Evolutionary conservation across 2,329 filamentous ascomycete species (phyloP), one percentile per base, ranked within the genome.

Genomic region (Botrytis pseudocinerea): DNA sequence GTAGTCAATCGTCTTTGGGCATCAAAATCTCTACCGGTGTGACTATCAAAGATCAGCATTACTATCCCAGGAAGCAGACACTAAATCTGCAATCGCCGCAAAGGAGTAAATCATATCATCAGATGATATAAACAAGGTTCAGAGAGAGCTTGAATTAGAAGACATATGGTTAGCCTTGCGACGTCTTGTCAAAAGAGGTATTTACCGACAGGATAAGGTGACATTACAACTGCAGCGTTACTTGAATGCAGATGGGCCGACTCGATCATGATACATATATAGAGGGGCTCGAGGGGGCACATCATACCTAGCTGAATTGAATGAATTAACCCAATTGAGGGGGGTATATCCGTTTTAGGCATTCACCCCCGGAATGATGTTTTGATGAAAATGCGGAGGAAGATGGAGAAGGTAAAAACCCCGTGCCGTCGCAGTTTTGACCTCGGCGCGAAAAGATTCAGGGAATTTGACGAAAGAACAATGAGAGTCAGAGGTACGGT

Each of bases 301-400:
- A 18, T 48, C 6, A 70, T 57, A 59, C 59, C 48, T 62, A 28
- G 57, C 57, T 51, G 4, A n/a, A 7, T 38, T 25, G 64, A n/a
- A 16, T 38, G 44, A n/a, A n/a, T 48, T 38, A 61, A n/a, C 16
- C 40, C 14, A 35, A 64, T 51, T 42, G 18, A 22, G 40, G 42
- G 22, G 46, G 16, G 42, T 18, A 64, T 42, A 54, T 7, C 60
- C 46, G 4, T 38, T 71, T 65, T 42, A 32, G 54, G 69, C 70
- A 71, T n/a, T 44, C 63, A 73, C 48, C 76, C 76, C 76, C 74
- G 75, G 76, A 75, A 73, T 76, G 32, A 72, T 51, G 64, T 38
- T 51, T 75, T 64, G 62, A 60, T 66, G 46, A 69, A 75, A 74
- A 72, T 46, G 61, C 42, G 70, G 70, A 66, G 35, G 62, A 38